Conservation (phyloP, 345 rosid species). For the Raphanus raphanistrum region DNA sequence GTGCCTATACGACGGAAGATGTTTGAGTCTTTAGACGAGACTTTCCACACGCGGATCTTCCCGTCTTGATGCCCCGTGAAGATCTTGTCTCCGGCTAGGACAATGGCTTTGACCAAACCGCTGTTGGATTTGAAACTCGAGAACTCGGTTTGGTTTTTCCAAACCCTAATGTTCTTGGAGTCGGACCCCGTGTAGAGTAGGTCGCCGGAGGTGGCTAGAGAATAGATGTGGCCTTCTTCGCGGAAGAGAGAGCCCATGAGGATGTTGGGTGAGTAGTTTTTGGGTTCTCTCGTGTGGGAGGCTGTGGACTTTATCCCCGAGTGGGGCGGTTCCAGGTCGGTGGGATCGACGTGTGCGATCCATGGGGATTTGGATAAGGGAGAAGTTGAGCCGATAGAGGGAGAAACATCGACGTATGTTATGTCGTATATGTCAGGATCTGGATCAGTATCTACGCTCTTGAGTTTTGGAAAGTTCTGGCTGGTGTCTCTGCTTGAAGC, state of each 20-base stretch:
- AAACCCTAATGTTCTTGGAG: constrained; percentile 84
- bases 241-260: constrained; percentile 81
- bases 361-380: constrained; percentile 67
- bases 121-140: constrained; percentile 79
- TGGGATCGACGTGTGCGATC: constrained; percentile 41
- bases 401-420: constrained; percentile 34
- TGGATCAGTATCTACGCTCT: constrained; percentile 26
- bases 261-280: constrained; percentile 44
- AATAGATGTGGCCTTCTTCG: constrained; percentile 88
- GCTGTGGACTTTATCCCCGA: background rate
- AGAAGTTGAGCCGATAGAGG: constrained; percentile 31
- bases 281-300: background rate
- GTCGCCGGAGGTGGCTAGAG: constrained; percentile 68
- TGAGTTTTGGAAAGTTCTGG: constrained; percentile 41
- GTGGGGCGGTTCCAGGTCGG: constrained; percentile 2
- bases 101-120: constrained; percentile 81
- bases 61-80: constrained; percentile 95
- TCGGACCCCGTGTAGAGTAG: constrained; percentile 85
- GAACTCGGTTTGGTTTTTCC: constrained; percentile 77
- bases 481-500: constrained; percentile 31
- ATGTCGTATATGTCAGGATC: constrained; percentile 34
- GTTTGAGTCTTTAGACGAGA: constrained; percentile 47
- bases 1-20: constrained; percentile 64
- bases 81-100: constrained; percentile 60
- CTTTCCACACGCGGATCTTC: constrained; percentile 78